phyloP scores from a whole-genome alignment of 768 basidiomycete genomes.

The Xerocomellus amylosporus region DNA sequence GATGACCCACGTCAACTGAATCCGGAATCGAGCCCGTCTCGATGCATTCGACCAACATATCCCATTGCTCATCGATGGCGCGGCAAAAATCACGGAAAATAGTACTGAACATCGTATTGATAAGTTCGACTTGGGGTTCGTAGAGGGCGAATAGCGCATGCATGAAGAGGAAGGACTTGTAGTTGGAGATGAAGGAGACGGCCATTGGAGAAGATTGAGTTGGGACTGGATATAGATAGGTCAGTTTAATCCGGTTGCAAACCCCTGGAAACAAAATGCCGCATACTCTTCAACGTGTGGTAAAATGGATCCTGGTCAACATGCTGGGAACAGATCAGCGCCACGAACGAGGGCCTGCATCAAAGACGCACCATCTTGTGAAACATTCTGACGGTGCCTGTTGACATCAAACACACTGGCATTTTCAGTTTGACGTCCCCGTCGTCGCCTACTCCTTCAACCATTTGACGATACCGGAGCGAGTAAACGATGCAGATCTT shows the following conservation, averaged over 20 bases:
- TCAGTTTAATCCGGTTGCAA: not conserved
- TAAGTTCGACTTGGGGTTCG: constrained; percentile 19
- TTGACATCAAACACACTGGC: constrained; percentile 22
- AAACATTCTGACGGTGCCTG: constrained; percentile 22
- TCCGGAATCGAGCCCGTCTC: constrained; percentile 15
- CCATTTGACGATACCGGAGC: constrained; percentile 13
- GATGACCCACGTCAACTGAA: constrained; percentile 8
- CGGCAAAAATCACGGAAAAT: constrained; percentile 23
- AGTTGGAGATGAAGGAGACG: constrained; percentile 18
- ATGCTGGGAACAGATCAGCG: constrained; percentile 8
- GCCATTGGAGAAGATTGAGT: constrained; percentile 15
- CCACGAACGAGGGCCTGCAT: not conserved
- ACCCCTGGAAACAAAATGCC: too few species aligned
- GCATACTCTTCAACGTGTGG: constrained; percentile 6
- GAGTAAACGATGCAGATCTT: constrained; percentile 24
- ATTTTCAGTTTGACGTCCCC: constrained; percentile 12
- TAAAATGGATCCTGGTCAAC: constrained; percentile 13
- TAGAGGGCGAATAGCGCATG: constrained; percentile 24
- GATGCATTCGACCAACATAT: constrained; percentile 19
- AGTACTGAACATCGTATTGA: constrained; percentile 23
- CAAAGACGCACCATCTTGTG: constrained; percentile 13
- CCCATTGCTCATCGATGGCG: constrained; percentile 21
- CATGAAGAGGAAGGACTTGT: constrained; percentile 22
- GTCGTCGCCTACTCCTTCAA: constrained; percentile 7
- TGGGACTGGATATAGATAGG: constrained; percentile 7